phyloP scores from a whole-genome alignment of 1,284 basidiomycete species.

The Pascua sp. region DNA sequence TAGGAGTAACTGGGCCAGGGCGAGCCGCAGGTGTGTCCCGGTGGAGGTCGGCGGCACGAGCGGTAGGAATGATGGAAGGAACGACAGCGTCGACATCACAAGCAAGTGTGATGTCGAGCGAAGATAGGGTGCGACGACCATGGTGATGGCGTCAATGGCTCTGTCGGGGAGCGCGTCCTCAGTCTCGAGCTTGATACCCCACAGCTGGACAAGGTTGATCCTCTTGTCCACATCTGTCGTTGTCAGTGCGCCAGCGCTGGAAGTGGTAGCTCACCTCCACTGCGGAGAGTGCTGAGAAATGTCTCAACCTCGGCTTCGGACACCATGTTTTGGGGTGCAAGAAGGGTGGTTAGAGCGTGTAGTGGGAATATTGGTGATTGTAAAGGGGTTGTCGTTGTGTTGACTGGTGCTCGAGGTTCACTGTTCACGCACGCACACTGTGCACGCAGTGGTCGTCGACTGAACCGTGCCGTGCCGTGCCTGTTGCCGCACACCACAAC shows the following conservation, averaged over 20 bases:
- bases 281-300: constrained; percentile 33
- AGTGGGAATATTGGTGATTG: too few species aligned
- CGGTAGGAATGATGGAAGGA: constrained; percentile 42
- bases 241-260: not conserved
- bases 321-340: constrained; percentile 5
- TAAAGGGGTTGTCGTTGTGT: not conserved
- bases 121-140: constrained; percentile 35
- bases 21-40: constrained; percentile 25
- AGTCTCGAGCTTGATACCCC: constrained; percentile 41
- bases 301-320: constrained; percentile 35
- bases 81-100: constrained; percentile 32
- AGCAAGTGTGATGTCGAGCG: constrained; percentile 38
- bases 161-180: constrained; percentile 30
- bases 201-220: constrained; percentile 45
- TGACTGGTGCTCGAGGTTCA: too few species aligned
- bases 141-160: constrained; percentile 39
- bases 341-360: too few species aligned
- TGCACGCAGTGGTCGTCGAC: too few species aligned
- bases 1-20: constrained; percentile 34
- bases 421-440: too few species aligned
- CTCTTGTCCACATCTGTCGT: constrained; percentile 42
- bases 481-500: too few species aligned
- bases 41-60: constrained; percentile 24
- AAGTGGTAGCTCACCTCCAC: constrained; percentile 27
- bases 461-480: too few species aligned